Evolutionary conservation across 2,329 filamentous ascomycete genomes (phyloP).

Genomic region (Grosmannia huntii): DNA sequence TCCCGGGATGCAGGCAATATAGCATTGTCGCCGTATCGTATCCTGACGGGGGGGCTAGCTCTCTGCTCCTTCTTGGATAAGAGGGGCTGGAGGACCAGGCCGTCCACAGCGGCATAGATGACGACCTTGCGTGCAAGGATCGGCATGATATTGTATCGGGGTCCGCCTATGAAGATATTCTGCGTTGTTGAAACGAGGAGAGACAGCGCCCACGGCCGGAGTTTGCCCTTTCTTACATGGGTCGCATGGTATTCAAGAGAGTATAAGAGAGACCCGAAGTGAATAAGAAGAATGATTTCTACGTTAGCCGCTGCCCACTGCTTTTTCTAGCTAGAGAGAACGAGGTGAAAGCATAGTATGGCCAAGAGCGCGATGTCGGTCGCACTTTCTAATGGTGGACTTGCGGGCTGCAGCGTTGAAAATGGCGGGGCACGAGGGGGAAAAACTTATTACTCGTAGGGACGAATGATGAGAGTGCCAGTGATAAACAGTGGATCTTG

Average conservation of each 20-base stretch:
- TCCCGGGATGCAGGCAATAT: slow-evolving; percentile 33
- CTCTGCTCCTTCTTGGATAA: slow-evolving; percentile 48
- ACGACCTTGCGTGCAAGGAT: slow-evolving; percentile 66
- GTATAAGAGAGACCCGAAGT: not conserved
- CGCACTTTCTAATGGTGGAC: not conserved
- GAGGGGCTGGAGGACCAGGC: slow-evolving; percentile 66
- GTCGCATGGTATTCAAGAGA: not conserved
- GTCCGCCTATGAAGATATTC: not conserved
- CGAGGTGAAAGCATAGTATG: not conserved
- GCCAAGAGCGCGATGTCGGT: slow-evolving; percentile 9
- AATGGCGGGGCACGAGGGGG: slow-evolving; percentile 1
- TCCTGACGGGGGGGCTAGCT: slow-evolving; percentile 42
- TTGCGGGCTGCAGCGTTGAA: not conserved
- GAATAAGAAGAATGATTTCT: not conserved
- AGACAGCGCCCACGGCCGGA: not conserved
- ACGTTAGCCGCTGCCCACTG: not conserved
- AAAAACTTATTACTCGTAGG: not conserved
- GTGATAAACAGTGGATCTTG: not conserved
- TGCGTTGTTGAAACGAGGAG: slow-evolving; percentile 1
- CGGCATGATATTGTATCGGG: slow-evolving; percentile 43
- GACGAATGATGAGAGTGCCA: not conserved
- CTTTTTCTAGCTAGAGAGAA: not conserved
- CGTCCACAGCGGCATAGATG: slow-evolving; percentile 70
- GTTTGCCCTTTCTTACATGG: not conserved
- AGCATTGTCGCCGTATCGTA: slow-evolving; percentile 54